Evolutionary conservation across 148 eudicot genomes (phyloP), one percentile per base, ranked within the genome.

Genomic region (Mesembryanthemum crystallinum): DNA sequence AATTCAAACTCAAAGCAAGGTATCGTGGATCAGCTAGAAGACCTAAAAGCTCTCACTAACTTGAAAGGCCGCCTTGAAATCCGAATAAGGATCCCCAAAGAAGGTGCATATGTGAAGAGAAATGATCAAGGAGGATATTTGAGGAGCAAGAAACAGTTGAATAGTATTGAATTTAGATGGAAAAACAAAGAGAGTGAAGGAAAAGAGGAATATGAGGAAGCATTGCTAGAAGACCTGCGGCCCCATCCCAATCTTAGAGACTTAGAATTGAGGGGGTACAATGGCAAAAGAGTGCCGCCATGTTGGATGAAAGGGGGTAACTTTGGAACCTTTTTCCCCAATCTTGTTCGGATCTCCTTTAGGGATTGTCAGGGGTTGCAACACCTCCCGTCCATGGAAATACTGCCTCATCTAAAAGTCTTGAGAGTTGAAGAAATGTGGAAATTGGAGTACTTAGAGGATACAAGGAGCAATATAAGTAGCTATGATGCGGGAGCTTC

Each of bases 171-270:
- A 0, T 68, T 42, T 14, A 1, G 7, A 6, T 30, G 15, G 21
- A 12, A 8, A 4, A 17, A 21, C 32, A 20, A 29, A 29, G 33
- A 68, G 9, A 47, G 11, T 3, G 24, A 37, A 15, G 21, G 11
- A 43, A 25, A 3, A 43, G 32, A 10, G 25, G 57, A 11, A 4
- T 49, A 39, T 17, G 66, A 58, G 25, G 68, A 77, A 21, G 45
- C 69, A 10, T 35, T 77, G 55, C 27, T 77, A 23, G 79, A 68
- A 21, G 55, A 23, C 43, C 32, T 77, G 17, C 65, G 69, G 63
- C 78, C 82, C 3, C 78, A 74, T 57, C 11, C 65, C 43, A 80
- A 80, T 70, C 75, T 80, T 28, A 75, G 25, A 28, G 47, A 64
- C n/a, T 27, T 74, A 25, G 43, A 47, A 18, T 63, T 75, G 23